A percentile compares a stretch with the other conserved stretches of the same genome.
phyloP scores from a whole-genome alignment of 148 eudicot genomes.

The Silene conica region DNA sequence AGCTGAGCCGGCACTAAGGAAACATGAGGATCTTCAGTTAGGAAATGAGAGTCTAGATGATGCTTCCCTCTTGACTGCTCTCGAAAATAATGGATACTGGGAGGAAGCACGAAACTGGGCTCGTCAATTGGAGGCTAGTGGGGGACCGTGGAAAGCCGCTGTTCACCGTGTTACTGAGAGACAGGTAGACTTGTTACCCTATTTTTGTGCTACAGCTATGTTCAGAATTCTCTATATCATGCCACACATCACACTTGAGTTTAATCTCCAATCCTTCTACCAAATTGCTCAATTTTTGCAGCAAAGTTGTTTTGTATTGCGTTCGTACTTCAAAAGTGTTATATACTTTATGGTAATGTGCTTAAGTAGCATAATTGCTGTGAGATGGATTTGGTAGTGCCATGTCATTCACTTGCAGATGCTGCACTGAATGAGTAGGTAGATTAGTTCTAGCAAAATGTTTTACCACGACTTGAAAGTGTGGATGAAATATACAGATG shows the following conservation, averaged over 20 bases:
- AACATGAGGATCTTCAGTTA: conserved; percentile 63
- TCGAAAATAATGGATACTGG: conserved; percentile 85
- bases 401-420: not conserved
- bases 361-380: not conserved
- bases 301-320: not conserved
- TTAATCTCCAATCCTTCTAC: not conserved
- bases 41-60: conserved; percentile 83
- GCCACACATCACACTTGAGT: not conserved
- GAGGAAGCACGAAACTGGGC: conserved; percentile 96
- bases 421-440: not conserved
- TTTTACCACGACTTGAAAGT: not conserved
- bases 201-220: not conserved
- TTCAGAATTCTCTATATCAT: not conserved
- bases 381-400: not conserved
- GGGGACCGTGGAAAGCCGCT: conserved; percentile 71
- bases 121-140: conserved; percentile 79
- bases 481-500: not conserved
- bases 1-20: conserved; percentile 81
- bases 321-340: not conserved
- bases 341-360: not conserved
- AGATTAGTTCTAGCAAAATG: not conserved
- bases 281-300: not conserved
- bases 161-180: conserved; percentile 88
- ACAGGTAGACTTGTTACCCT: conserved; percentile 47
- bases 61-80: conserved; percentile 69